Evolutionary conservation across 108 stramenopile species (phyloP).

Genomic region (Fistulifera pelliculosa): DNA sequence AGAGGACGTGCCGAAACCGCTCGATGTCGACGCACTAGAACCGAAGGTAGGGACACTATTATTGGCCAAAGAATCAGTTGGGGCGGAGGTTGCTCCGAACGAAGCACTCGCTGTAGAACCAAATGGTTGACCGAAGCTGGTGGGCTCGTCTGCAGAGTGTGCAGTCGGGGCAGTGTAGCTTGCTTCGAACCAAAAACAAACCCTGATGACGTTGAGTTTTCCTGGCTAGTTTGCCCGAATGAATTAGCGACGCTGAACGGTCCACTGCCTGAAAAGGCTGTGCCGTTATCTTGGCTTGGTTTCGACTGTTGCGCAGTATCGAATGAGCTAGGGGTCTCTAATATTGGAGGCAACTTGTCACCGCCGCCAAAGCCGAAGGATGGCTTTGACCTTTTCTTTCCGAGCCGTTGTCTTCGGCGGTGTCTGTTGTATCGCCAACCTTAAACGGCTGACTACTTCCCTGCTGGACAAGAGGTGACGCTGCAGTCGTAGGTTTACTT

Average conservation of each 20-base stretch:
- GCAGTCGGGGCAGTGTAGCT: background rate
- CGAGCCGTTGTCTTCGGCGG: background rate
- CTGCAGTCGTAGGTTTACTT: background rate
- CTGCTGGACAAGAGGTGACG: background rate
- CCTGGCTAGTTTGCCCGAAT: too few relatives aligned
- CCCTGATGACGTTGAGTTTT: too few relatives aligned
- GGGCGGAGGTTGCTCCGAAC: background rate
- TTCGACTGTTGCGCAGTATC: background rate
- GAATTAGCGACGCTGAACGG: too few relatives aligned
- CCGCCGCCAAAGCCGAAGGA: background rate
- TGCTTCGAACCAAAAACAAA: background rate
- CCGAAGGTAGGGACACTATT: background rate
- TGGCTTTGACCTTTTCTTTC: background rate
- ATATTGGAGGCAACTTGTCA: background rate
- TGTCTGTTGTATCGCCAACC: background rate
- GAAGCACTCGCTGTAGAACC: background rate
- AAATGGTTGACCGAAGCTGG: background rate
- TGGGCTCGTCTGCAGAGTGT: background rate
- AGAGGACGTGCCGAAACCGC: background rate
- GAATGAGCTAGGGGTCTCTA: background rate
- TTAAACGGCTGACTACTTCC: background rate
- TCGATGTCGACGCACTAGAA: background rate
- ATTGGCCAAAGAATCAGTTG: background rate
- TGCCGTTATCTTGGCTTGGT: background rate
- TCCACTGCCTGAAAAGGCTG: too few relatives aligned